Base-by-base conservation (phyloP, 139 green algal species). In the Micractinium sp. region DNA sequence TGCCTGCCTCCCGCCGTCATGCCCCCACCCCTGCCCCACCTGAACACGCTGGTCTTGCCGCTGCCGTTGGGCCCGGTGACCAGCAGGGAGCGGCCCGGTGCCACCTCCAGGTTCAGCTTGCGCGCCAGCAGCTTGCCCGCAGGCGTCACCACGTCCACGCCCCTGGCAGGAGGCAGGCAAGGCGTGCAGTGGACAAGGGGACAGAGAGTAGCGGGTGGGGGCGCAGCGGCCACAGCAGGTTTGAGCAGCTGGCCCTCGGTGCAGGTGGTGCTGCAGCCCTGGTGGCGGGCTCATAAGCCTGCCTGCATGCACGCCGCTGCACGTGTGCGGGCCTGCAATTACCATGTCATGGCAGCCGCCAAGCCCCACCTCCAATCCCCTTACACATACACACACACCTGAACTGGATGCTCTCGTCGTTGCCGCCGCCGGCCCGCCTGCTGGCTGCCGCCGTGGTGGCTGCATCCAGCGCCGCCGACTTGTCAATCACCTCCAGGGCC, bases 21-120 rank as follows among this genome's bases (percentile, higher is more conserved):
- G 9, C 74, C 74, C 33, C 74, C 23, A 1, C 33, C 74, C 74
- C 74, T 33, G 27, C 14, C 67, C 74, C 86, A 90, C 86, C 86
- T 82, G 76, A 95, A 88, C 31, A 95, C 36, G 82, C 82, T 92
- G 19, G 89, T 93, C 89, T 96, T 96, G 67, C 93, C 92, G 35
- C 56, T 82, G n/a, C 91, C 94, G 77, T 96, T 95, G 63, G 93
- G 94, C 5, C 94, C 94, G 3, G 93, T 95, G 53, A 96, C 90
- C 67, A 96, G 88, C 41, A 96, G 76, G 56, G 90, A 92, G 76
- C 86, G 61, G 33, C 92, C 93, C 56, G 33, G 81, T 31, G 61
- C n/a, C 56, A 96, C 88, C 29, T 79, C 77, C 33, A 97, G 75
- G 36, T 78, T 86, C 3, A 96, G 92, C 53, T 87, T 25, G 56